These are phyloP conservation scores for Pseudonitzschia delicatissima DNA, from an alignment of 108 stramenopile genomes.

Conservation along the genomic window DNA sequence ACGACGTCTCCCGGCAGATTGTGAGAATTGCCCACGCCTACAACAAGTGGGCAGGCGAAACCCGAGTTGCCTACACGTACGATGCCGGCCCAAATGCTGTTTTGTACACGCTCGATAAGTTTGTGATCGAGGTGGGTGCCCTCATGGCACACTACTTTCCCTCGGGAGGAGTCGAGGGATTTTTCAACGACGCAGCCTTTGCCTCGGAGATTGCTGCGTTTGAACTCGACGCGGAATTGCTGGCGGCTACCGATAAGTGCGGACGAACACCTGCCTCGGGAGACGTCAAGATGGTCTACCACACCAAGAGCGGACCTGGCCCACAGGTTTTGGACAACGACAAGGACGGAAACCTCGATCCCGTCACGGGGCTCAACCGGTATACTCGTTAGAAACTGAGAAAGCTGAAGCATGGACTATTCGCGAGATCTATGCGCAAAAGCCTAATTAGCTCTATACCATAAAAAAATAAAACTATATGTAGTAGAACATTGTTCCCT, in stretches of 20 bases:
- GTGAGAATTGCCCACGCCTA: constrained; percentile 81
- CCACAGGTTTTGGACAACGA: constrained; percentile 49
- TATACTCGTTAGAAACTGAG: too few species aligned
- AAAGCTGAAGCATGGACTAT: too few species aligned
- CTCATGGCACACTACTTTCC: constrained; percentile 78
- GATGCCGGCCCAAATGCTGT: constrained; percentile 99
- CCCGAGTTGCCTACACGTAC: constrained; percentile 96
- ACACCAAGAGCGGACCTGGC: constrained; percentile 76
- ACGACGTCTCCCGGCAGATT: constrained; percentile 75
- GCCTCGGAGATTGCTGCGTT: constrained; percentile 32
- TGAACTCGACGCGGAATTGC: constrained; percentile 42
- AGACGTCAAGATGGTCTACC: constrained; percentile 83
- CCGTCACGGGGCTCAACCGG: constrained; percentile 44
- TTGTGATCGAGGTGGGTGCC: constrained; percentile 65
- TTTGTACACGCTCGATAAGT: constrained; percentile 69
- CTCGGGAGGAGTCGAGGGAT: constrained; percentile 25
- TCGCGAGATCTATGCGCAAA: too few species aligned
- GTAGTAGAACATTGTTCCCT: too few species aligned
- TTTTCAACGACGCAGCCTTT: constrained; percentile 52
- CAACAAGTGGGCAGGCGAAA: constrained; percentile 79
- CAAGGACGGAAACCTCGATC: constrained; percentile 37
- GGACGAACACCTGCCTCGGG: constrained; percentile 50
- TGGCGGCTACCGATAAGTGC: constrained; percentile 64
- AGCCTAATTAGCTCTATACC: too few species aligned
- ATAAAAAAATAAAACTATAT: too few species aligned